Evolutionary conservation across 176 grass and related monocot species (phyloP).

Genomic region (Ampelocalamus luodianensis): DNA sequence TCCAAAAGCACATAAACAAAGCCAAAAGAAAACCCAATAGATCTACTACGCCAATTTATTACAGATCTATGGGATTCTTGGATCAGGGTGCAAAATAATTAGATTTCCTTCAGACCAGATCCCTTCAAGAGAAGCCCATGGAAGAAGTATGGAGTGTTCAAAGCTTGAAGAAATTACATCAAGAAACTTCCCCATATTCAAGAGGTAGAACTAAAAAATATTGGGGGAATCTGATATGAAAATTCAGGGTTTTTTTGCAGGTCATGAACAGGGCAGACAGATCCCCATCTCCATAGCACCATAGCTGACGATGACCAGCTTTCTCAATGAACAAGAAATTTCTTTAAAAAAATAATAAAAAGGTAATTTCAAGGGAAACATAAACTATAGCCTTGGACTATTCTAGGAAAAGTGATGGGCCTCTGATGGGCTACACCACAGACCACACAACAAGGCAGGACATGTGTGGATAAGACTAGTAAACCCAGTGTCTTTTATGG

Average conservation of each 20-base stretch:
- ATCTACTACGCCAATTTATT: too few relatives aligned
- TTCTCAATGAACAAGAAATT: neutral
- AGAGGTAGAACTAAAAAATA: too few relatives aligned
- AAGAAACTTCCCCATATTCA: neutral
- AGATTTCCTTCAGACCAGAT: neutral
- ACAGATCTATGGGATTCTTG: neutral
- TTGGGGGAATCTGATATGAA: neutral
- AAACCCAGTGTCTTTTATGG: constrained; percentile 10
- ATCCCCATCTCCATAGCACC: neutral
- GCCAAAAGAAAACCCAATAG: neutral
- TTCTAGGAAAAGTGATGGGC: neutral
- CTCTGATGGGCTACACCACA: constrained; percentile 32
- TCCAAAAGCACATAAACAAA: constrained; percentile 22
- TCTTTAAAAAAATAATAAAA: neutral
- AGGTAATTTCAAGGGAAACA: neutral
- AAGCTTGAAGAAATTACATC: neutral
- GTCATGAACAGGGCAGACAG: neutral
- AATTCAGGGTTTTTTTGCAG: neutral
- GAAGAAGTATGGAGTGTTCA: neutral
- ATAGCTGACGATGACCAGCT: neutral
- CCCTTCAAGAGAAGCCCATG: neutral
- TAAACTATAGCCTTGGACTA: neutral
- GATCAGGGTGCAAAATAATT: neutral
- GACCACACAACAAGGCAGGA: neutral
- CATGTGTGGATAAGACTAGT: constrained; percentile 14